Conservation (phyloP, 2,329 filamentous ascomycete species). For the Macrophomina tecta region DNA sequence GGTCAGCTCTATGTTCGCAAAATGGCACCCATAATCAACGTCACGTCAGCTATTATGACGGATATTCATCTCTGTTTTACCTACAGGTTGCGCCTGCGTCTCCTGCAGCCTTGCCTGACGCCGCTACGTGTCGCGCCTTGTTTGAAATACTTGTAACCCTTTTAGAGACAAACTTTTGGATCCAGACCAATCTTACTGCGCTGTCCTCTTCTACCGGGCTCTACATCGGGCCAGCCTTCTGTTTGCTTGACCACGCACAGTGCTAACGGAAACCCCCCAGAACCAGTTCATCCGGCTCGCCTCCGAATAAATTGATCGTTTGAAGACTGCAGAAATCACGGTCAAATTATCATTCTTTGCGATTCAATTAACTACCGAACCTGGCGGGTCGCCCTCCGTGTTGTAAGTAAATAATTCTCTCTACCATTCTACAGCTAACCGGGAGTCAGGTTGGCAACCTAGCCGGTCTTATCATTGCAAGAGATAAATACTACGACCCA, state of each 20-base stretch:
- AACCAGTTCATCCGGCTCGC: no score
- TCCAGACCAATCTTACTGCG: not conserved
- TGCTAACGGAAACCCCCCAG: not conserved
- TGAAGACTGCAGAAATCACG: not conserved
- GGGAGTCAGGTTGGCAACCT: conserved; percentile 1
- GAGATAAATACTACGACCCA: not conserved
- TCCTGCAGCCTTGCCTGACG: not conserved
- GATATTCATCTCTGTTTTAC: not conserved
- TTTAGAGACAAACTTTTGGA: not conserved
- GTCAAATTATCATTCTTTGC: not conserved
- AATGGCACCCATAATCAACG: not conserved
- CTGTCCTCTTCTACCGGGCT: not conserved
- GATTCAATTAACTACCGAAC: not conserved
- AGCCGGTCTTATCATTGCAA: not conserved
- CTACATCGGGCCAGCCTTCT: not conserved
- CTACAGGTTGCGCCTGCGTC: not conserved
- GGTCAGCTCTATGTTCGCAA: not conserved
- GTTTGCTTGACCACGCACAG: not conserved
- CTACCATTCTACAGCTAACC: not conserved
- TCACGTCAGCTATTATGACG: conserved; percentile 17
- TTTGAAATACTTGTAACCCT: not conserved
- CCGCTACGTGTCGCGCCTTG: conserved; percentile 4
- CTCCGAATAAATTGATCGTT: not conserved
- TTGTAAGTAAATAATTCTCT: not conserved
- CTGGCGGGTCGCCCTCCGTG: conserved; percentile 4